Base-by-base conservation (phyloP, 2,329 filamentous ascomycete species). In the Coleophoma crateriformis region DNA sequence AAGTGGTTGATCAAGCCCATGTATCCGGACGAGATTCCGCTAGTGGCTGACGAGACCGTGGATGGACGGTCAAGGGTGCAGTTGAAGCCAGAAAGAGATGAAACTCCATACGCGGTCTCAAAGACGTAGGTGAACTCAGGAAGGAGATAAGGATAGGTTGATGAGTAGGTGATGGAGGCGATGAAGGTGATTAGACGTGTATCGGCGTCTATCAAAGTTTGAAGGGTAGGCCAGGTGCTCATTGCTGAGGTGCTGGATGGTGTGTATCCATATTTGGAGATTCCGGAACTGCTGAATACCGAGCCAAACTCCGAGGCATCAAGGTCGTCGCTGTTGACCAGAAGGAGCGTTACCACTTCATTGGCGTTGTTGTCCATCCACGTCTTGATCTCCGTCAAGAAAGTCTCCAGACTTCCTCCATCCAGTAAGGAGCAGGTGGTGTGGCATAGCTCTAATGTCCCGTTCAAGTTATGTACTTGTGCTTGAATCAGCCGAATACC, bases 1-100 rank as follows among this genome's bases (percentile, higher is more conserved):
- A 94, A 92, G 70, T 94, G 88, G 73, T 94, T 94, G 71, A 88
- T 76, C 10, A 94, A 72, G 22, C 87, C 81, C 64, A 94, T 76
- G 58, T 81, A 76, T 57, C 79, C 78, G 1, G 74, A 73, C 0
- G 71, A 62, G 22, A 87, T 62, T 2, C 85, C 87, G 1, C 72
- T 60, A 14, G 76, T 61, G 45, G 76, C 75, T 3, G 71, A 63
- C 19, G 67, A 64, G 33, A 83, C 68, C 6, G 67, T 66, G 0
- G 75, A 67, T 0, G 88, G 88, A 0, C 88, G 81, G 61, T 86
- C 74, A 4, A 88, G 75, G 0, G 74, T 77, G 73, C 88, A 94
- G 66, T 83, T 84, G 74, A 90, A 94, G 64, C 81, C 81, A 2
- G 72, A 68, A 1, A 82, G 69, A 8, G 73, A 71, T 3, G 76